phyloP scores from a whole-genome alignment of 176 grass and related monocot genomes.

The Saccharum officinarum region DNA sequence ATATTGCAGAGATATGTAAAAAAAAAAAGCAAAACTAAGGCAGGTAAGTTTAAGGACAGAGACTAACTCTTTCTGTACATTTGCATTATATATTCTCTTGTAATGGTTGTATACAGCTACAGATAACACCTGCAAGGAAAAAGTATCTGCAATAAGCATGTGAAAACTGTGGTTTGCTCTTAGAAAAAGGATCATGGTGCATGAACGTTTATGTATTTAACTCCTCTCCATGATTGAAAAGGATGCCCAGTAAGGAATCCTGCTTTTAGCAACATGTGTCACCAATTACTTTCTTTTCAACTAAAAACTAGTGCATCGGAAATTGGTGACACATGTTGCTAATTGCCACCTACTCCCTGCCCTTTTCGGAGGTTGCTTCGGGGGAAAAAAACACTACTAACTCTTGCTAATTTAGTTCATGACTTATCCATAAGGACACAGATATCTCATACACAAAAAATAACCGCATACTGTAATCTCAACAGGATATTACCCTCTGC shows the following conservation, averaged over 20 bases:
- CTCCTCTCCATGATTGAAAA: neutral
- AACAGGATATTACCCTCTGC: neutral
- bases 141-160: slow-evolving; percentile 12
- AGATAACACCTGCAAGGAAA: slow-evolving; percentile 77
- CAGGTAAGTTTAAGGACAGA: slow-evolving; percentile 25
- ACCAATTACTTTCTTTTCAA: slow-evolving; percentile 28
- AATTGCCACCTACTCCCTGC: neutral
- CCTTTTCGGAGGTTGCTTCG: neutral
- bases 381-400: neutral
- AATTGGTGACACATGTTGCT: neutral
- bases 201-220: neutral
- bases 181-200: neutral
- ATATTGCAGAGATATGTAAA: neutral
- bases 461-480: neutral
- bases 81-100: slow-evolving; percentile 92
- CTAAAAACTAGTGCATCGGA: neutral
- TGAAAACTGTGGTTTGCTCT: neutral
- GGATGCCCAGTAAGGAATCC: neutral
- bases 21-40: slow-evolving; percentile 4
- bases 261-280: neutral
- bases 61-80: slow-evolving; percentile 92
- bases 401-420: slow-evolving; percentile 7
- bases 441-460: neutral
- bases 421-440: neutral
- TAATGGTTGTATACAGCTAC: slow-evolving; percentile 99